These are phyloP conservation scores for Vachellia collinsii DNA, from an alignment of 306 rosid genomes.

Conservation along the genomic window DNA sequence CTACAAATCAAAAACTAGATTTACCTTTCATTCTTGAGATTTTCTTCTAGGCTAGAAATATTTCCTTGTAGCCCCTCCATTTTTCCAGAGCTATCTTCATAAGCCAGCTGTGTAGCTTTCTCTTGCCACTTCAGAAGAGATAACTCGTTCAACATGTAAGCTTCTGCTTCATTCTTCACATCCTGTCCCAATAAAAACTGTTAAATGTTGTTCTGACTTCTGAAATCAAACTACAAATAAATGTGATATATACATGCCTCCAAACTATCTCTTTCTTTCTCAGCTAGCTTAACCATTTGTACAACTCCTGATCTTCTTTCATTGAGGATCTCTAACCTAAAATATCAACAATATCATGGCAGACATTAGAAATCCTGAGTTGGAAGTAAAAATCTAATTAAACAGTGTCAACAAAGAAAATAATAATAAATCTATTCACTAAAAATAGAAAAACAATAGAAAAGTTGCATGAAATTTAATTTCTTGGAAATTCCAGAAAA, in stretches of 20 bases:
- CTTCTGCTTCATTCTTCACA: slow-evolving; percentile 94
- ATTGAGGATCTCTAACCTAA: slow-evolving; percentile 82
- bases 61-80: slow-evolving; percentile 56
- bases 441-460: slow-evolving; percentile 6
- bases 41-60: slow-evolving; percentile 66
- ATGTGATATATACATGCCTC: slow-evolving; percentile 60
- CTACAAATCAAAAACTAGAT: slow-evolving; percentile 11
- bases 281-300: slow-evolving; percentile 97
- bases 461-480: neutral
- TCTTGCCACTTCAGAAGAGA: slow-evolving; percentile 92
- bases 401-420: slow-evolving; percentile 1
- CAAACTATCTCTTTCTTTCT: slow-evolving; percentile 91
- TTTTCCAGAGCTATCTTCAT: slow-evolving; percentile 66
- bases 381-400: slow-evolving; percentile 7
- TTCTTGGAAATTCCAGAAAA: slow-evolving; percentile 3
- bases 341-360: slow-evolving; percentile 38
- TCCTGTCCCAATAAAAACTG: slow-evolving; percentile 57
- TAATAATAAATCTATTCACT: slow-evolving; percentile 13
- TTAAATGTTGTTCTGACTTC: slow-evolving; percentile 23
- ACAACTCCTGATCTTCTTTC: slow-evolving; percentile 93
- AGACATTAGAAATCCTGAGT: slow-evolving; percentile 21
- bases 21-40: slow-evolving; percentile 77
- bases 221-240: slow-evolving; percentile 20
- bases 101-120: slow-evolving; percentile 82
- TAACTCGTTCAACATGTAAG: slow-evolving; percentile 89